phyloP scores from a whole-genome alignment of 805 yeast species.

The Cyberlindnera lachancei region DNA sequence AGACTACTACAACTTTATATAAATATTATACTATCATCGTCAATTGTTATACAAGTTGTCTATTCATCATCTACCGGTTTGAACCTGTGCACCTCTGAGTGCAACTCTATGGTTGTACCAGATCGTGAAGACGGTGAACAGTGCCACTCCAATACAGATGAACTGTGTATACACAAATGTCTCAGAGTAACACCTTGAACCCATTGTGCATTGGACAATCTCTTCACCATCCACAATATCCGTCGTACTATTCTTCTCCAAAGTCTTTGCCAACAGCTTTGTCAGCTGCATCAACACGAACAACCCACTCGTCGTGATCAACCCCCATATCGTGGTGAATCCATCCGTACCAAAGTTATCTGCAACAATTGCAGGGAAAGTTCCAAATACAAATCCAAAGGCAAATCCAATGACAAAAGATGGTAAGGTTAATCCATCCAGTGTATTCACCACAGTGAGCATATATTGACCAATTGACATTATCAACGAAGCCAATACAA shows the following conservation, averaged over 20 bases:
- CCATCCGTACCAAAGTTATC: conserved; percentile 62
- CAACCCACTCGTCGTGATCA: conserved; percentile 65
- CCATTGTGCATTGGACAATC: conserved; percentile 36
- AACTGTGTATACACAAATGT: conserved; percentile 28
- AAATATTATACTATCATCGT: too few relatives aligned
- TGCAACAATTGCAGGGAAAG: conserved; percentile 69
- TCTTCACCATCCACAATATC: too few relatives aligned
- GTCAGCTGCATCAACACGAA: conserved; percentile 46
- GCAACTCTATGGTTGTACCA: conserved; percentile 12
- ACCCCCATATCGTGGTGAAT: conserved; percentile 73
- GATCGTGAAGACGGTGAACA: conserved; percentile 9
- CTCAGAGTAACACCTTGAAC: conserved; percentile 40
- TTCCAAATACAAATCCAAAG: conserved; percentile 67
- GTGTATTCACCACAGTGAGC: conserved; percentile 28
- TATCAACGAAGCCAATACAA: conserved; percentile 34
- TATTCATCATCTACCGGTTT: too few relatives aligned
- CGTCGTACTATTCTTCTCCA: conserved; percentile 40
- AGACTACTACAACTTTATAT: too few relatives aligned
- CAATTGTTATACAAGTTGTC: too few relatives aligned
- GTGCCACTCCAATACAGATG: conserved; percentile 5
- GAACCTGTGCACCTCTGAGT: too few relatives aligned
- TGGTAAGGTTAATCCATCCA: conserved; percentile 37
- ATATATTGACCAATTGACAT: conserved; percentile 31
- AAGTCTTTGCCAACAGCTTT: conserved; percentile 45
- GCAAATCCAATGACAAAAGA: conserved; percentile 55